Conservation (phyloP, 2,329 filamentous ascomycete genomes). For the Aspergillus costaricaensis region DNA sequence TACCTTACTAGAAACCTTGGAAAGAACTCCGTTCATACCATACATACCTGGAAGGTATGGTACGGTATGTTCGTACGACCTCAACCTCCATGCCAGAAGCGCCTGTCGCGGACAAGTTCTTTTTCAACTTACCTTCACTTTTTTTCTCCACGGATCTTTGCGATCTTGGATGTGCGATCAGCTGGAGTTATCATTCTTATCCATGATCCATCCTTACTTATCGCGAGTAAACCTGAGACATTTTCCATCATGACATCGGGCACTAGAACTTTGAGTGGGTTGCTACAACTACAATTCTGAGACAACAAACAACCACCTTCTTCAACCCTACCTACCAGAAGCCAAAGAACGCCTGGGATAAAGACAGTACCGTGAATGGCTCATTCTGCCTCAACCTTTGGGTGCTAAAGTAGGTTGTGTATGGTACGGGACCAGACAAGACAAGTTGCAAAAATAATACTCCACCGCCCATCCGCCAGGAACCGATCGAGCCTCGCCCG, state of each 20-base stretch:
- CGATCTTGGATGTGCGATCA: neutral
- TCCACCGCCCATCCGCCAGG: conserved; percentile 7
- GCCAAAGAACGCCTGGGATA: neutral
- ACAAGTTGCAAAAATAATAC: neutral
- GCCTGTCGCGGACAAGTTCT: neutral
- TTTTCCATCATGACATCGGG: neutral
- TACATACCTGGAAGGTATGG: neutral
- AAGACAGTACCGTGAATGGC: neutral
- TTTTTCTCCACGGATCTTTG: neutral
- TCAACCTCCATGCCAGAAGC: neutral
- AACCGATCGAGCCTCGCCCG: conserved; percentile 8
- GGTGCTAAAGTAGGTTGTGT: neutral
- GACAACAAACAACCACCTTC: neutral
- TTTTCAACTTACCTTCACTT: no score
- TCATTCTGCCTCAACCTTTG: neutral
- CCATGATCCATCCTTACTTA: neutral
- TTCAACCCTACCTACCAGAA: neutral
- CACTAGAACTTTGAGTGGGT: neutral
- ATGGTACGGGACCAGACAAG: neutral
- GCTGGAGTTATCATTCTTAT: neutral
- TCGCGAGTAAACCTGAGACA: neutral
- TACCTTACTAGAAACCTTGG: no score
- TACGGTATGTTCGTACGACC: neutral
- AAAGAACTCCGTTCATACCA: neutral
- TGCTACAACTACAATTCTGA: neutral